Evolutionary conservation across 495 filamentous ascomycete genomes (phyloP), one percentile per base, ranked within the genome.

Genomic region (Poronia punctata): DNA sequence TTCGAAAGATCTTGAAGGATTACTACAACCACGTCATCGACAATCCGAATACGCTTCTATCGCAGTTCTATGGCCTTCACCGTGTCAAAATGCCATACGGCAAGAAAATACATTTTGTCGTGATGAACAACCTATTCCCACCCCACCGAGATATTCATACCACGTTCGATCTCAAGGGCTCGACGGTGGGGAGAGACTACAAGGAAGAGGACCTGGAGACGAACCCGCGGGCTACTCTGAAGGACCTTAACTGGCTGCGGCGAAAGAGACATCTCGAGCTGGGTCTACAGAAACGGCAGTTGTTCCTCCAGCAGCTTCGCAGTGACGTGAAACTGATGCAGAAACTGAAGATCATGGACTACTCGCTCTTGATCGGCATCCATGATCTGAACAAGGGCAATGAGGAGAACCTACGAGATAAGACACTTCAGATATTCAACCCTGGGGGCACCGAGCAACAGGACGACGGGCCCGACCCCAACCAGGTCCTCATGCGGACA

Each of bases 71-170:
- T 56, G 92, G 92, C 29, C 71, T 99, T 12, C 92, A 99, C 64
- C 80, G 92, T 30, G 93, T 99, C 43, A 99, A 99, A 69, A 94
- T 96, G 69, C 89, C 92, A 0, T 99, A 94, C 56, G 92, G 93
- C 23, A 81, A 86, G 45, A 99, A 99, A 69, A 96, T 97, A 45
- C 93, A 99, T 60, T 99, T 99, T 49, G 93, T 99, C 23, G 88
- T 99, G 51, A 99, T 99, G 92, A 99, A 99, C 71, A 99, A 99
- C 53, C 75, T 99, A 14, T 97, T 99, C 52, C 92, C 92, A 12
- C 92, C 92, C 4, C 92, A 99, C 62, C 78, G 89, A 37, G 92
- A 99, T 61, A 96, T 99, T 40, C 92, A 99, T 65, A 78, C 87
- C 50, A 97, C 88, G 3, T 99, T 95, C 49, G 92, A 99, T 54